A percentile compares a stretch with the other conserved stretches of the same genome.
phyloP scores from a whole-genome alignment of 2,329 filamentous ascomycete genomes.

The Tolypocladium ovalisporum region DNA sequence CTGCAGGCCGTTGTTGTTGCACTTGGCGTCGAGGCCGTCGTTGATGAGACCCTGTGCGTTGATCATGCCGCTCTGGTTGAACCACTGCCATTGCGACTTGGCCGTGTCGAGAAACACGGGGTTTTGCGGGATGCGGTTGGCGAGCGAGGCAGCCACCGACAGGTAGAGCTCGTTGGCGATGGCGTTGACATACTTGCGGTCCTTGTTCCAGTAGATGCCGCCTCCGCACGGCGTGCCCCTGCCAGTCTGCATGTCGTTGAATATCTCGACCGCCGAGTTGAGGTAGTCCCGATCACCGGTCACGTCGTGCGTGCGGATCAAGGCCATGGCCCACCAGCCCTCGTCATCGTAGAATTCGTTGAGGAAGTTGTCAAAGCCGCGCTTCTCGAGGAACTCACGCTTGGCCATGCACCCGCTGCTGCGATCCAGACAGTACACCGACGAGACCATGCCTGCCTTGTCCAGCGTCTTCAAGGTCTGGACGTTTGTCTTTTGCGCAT shows the following conservation, averaged over 20 bases:
- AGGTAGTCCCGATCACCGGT: conserved; percentile 42
- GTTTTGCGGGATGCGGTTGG: conserved; percentile 31
- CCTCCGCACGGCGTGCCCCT: conserved; percentile 37
- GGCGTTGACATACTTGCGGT: conserved; percentile 38
- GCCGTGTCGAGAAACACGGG: conserved; percentile 38
- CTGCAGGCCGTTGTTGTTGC: conserved; percentile 39
- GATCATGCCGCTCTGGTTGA: conserved; percentile 38
- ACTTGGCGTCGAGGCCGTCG: conserved; percentile 37
- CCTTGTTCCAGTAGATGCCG: conserved; percentile 47
- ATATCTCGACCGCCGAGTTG: conserved; percentile 39
- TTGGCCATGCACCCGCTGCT: conserved; percentile 18
- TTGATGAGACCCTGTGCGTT: conserved; percentile 39
- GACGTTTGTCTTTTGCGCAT: conserved; percentile 30
- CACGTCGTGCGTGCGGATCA: conserved; percentile 46
- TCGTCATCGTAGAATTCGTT: conserved; percentile 50
- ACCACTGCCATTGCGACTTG: conserved; percentile 41
- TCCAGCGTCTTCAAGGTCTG: conserved; percentile 26
- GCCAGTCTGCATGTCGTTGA: conserved; percentile 43
- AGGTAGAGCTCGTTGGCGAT: conserved; percentile 50
- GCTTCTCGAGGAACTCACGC: conserved; percentile 20
- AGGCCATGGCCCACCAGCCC: conserved; percentile 53
- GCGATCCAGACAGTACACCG: conserved; percentile 23
- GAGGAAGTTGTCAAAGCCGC: conserved; percentile 29
- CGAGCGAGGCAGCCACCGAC: conserved; percentile 39
- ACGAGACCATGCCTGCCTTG: conserved; percentile 22